These are phyloP conservation scores for Colletotrichum tanaceti DNA, from an alignment of 2,329 filamentous ascomycete species.

Conservation along the genomic window DNA sequence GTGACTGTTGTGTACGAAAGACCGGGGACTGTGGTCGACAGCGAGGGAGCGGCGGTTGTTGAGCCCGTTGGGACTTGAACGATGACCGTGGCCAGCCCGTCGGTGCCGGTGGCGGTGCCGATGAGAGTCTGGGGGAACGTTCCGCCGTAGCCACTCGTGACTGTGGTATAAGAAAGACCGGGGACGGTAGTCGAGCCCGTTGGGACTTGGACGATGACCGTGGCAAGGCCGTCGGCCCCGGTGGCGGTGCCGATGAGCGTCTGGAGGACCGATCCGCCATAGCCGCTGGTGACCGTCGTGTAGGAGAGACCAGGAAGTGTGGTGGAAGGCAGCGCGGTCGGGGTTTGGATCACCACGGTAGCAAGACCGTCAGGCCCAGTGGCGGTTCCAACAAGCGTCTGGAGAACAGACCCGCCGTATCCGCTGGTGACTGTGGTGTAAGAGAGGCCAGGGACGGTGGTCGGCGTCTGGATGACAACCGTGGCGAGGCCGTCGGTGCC, in stretches of 20 bases:
- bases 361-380: background rate
- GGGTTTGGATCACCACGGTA: slow-evolving; percentile 4
- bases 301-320: background rate
- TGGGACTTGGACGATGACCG: slow-evolving; percentile 22
- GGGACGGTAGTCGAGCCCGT: slow-evolving; percentile 5
- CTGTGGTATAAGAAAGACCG: slow-evolving; percentile 22
- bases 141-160: slow-evolving; percentile 30
- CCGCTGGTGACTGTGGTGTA: slow-evolving; percentile 23
- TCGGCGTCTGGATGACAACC: slow-evolving; percentile 18
- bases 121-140: slow-evolving; percentile 13
- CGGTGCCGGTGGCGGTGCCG: slow-evolving; percentile 24
- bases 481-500: slow-evolving; percentile 23
- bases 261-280: slow-evolving; percentile 18
- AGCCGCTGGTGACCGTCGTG: background rate
- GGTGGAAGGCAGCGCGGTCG: background rate
- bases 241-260: slow-evolving; percentile 10
- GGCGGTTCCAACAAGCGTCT: background rate
- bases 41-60: background rate
- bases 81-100: slow-evolving; percentile 25
- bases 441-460: background rate
- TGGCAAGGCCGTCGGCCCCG: slow-evolving; percentile 19
- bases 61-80: slow-evolving; percentile 24
- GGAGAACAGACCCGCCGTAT: slow-evolving; percentile 1
- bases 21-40: background rate
- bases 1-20: slow-evolving; percentile 31